Conservation (phyloP, 345 rosid species). For the Hibiscus syriacus region DNA sequence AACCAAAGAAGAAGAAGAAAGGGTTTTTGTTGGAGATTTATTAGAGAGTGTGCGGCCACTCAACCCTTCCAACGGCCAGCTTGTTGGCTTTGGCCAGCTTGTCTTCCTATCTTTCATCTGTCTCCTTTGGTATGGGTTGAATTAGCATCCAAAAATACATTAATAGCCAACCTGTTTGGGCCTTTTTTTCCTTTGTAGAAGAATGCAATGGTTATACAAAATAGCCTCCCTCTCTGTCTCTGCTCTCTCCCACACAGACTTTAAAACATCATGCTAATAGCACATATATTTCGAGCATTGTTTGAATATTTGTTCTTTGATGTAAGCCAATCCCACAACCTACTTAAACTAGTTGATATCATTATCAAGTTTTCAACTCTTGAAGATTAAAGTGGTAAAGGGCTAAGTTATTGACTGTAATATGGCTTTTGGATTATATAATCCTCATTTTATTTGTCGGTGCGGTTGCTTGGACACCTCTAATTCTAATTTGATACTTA, state of each 20-base stretch:
- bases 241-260: too few species aligned
- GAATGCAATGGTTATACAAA: too few species aligned
- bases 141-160: background rate
- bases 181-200: too few species aligned
- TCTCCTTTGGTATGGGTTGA: background rate
- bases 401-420: background rate
- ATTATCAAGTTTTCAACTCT: background rate
- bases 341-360: background rate
- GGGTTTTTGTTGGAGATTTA: conserved; percentile 30
- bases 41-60: conserved; percentile 34
- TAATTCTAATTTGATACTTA: conserved; percentile 3
- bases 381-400: background rate
- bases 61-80: conserved; percentile 42
- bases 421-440: background rate
- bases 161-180: too few species aligned
- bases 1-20: conserved; percentile 10
- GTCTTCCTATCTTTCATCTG: background rate
- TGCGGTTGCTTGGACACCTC: background rate
- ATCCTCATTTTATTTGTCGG: background rate
- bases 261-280: too few species aligned
- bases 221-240: too few species aligned
- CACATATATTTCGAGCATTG: background rate
- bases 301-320: background rate
- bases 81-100: conserved; percentile 72
- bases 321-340: background rate